Base-by-base conservation (phyloP, 495 filamentous ascomycete genomes). In the Polyplosphaeria fusca region DNA sequence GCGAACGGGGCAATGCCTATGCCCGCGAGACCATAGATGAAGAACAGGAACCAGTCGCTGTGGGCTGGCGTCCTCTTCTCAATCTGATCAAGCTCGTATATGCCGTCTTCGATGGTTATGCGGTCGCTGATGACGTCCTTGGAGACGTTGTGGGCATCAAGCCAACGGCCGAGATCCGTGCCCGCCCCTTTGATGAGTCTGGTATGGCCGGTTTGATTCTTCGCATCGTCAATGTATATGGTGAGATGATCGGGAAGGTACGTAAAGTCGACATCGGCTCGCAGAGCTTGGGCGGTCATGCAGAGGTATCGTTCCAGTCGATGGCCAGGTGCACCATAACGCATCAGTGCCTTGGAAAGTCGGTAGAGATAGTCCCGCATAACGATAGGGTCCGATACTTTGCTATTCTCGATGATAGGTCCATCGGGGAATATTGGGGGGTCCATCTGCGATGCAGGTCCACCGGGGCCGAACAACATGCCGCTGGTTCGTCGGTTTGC, bases 261-360 rank as follows among this genome's bases (percentile, higher is more conserved):
- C 18, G 53, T 24, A 13, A 42, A 52, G 2, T 59, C 47, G 22
- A 28, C 18, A 9, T 59, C 26, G 11, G 35, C 37, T 16, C 43
- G 35, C 2, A 59, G 48, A n/a, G 37, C 42, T 13, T 40, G 37
- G 4, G 52, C 39, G n/a, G 40, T 55, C 4, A 30, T 50, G 16
- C 24, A 22, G 11, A 52, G 18, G 19, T 50, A 44, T 12, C 35
- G 20, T 19, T 44, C 23, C 3, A 50, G 38, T 1, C 59, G 59
- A 30, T 63, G 59, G 22, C 53, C 52, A 14, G 59, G 59, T 22
- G 59, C 59, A n/a, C 59, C 59, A 40, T 16, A 40, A 19, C n/a
- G 37, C 37, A 40, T 40, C 37, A 40, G 37, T 16, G 37, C 37
- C n/a, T n/a, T n/a, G n/a, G n/a, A n/a, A n/a, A n/a, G n/a, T n/a